Conservation (phyloP, 2,329 filamentous ascomycete genomes). For the Clonostachys chloroleuca region DNA sequence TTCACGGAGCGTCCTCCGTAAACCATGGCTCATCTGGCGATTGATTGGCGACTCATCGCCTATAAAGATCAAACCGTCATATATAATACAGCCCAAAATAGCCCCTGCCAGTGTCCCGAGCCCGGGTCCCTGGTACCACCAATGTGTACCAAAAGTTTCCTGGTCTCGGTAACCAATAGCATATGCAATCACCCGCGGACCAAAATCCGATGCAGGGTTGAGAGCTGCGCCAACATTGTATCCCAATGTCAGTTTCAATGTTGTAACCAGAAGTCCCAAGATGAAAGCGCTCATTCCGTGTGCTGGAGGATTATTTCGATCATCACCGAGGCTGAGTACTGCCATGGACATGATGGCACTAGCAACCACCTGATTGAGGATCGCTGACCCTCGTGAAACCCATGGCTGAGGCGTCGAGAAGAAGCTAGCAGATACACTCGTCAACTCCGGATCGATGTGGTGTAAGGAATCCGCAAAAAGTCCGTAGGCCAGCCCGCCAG, state of each 20-base stretch:
- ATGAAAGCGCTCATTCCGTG: slow-evolving; percentile 29
- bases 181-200: slow-evolving; percentile 21
- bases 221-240: slow-evolving; percentile 28
- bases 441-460: slow-evolving; percentile 20
- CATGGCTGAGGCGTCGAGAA: slow-evolving; percentile 20
- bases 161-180: slow-evolving; percentile 18
- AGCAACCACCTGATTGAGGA: slow-evolving; percentile 26
- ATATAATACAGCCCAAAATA: slow-evolving; percentile 17
- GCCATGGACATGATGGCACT: slow-evolving; percentile 26
- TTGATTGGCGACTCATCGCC: slow-evolving; percentile 7
- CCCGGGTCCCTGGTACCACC: slow-evolving; percentile 25
- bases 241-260: slow-evolving; percentile 26
- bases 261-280: slow-evolving; percentile 24
- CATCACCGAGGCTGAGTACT: slow-evolving; percentile 27
- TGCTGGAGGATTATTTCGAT: slow-evolving; percentile 27
- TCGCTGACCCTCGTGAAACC: slow-evolving; percentile 15
- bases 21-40: background rate
- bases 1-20: too few relatives aligned
- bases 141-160: slow-evolving; percentile 18
- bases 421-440: slow-evolving; percentile 20
- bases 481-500: slow-evolving; percentile 20
- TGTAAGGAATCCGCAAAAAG: slow-evolving; percentile 21
- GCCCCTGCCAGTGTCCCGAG: slow-evolving; percentile 16
- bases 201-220: slow-evolving; percentile 30
- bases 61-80: slow-evolving; percentile 20